Conservation (phyloP, 2,329 filamentous ascomycete genomes). For the Aspergillus udagawae region DNA sequence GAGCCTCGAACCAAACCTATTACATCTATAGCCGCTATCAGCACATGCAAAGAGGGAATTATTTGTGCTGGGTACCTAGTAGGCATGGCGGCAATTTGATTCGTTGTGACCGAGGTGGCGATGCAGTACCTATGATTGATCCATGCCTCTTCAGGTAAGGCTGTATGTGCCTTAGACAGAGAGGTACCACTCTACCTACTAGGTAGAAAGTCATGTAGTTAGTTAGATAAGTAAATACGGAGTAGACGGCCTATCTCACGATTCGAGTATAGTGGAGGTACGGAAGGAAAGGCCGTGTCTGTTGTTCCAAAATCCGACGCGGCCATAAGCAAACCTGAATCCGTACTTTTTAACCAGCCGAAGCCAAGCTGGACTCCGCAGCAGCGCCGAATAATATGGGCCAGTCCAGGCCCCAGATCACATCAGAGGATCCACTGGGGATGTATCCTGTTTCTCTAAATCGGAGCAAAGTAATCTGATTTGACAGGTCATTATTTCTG, state of each 20-base stretch:
- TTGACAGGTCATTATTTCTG: constrained; percentile 8
- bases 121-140: not conserved
- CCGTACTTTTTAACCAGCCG: not conserved
- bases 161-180: no score
- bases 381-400: constrained; percentile 8
- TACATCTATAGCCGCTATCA: no score
- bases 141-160: not conserved
- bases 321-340: not conserved
- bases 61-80: not conserved
- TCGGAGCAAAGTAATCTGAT: constrained; percentile 1
- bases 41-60: no score
- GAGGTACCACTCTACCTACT: no score
- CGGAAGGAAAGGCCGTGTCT: no score
- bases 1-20: not conserved
- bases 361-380: not conserved
- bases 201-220: no score
- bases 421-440: constrained; percentile 7
- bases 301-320: no score
- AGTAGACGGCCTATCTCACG: not conserved
- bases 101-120: not conserved
- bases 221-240: no score
- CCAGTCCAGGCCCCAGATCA: constrained; percentile 14
- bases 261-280: no score
- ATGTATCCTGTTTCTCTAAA: not conserved
- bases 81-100: not conserved